Percentiles rank a stretch among this genome's conserved stretches.
Conservation (phyloP, 106 monocot genomes). For the Iris macrosiphon region DNA sequence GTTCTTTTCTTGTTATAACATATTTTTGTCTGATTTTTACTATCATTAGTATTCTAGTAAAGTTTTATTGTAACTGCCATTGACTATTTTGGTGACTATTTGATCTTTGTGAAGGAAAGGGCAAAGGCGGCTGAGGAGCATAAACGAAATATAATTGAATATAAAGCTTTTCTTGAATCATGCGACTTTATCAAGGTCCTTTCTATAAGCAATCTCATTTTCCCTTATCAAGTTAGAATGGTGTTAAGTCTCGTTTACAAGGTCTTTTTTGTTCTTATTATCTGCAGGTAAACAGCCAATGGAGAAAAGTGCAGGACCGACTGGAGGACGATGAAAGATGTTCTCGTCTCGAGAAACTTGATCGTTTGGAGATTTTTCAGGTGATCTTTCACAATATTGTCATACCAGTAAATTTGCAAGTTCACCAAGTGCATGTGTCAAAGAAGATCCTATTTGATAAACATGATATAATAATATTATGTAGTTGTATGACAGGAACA, state of each 20-base stretch:
- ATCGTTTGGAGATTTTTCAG: conserved; percentile 89
- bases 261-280: conserved; percentile 2
- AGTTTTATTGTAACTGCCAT: too few relatives aligned
- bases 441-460: too few relatives aligned
- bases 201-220: not conserved
- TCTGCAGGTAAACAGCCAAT: conserved; percentile 66
- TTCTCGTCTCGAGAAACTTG: conserved; percentile 86
- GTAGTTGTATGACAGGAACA: too few relatives aligned
- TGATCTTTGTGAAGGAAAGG: conserved; percentile 48
- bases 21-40: too few relatives aligned
- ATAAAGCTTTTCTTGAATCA: conserved; percentile 82
- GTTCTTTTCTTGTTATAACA: too few relatives aligned
- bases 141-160: conserved; percentile 68
- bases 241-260: not conserved
- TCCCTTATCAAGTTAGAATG: not conserved
- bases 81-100: not conserved
- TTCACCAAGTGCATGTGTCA: too few relatives aligned
- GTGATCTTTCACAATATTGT: conserved; percentile 22
- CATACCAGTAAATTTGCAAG: too few relatives aligned
- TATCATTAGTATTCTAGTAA: too few relatives aligned
- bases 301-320: conserved; percentile 93
- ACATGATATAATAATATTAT: too few relatives aligned
- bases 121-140: conserved; percentile 86
- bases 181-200: conserved; percentile 93
- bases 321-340: conserved; percentile 95